A percentile compares a stretch with the other conserved stretches of the same genome.
phyloP scores from a whole-genome alignment of 2,329 filamentous ascomycete genomes.

The Simplicillium aogashimaense region DNA sequence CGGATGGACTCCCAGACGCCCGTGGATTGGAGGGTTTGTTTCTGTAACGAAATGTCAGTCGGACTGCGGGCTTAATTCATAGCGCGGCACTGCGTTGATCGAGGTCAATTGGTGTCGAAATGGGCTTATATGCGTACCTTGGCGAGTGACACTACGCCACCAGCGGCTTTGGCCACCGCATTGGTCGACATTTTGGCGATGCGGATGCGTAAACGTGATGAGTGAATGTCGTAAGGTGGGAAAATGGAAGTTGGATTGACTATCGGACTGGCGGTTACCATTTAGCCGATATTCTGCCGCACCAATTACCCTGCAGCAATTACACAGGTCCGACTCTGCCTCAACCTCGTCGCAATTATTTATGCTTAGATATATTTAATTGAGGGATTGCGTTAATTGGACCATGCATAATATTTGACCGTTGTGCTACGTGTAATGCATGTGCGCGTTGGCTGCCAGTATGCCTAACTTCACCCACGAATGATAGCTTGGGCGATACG shows the following conservation, averaged over 20 bases:
- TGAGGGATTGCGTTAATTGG: no score
- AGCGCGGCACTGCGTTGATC: neutral
- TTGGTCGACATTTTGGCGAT: conserved; percentile 49
- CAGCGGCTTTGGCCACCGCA: conserved; percentile 44
- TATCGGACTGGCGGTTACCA: conserved; percentile 2
- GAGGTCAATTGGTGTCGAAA: conserved; percentile 11
- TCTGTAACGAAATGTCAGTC: conserved; percentile 42
- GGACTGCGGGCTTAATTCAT: neutral
- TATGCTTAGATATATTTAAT: no score
- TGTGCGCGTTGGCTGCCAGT: no score
- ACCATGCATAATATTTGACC: no score
- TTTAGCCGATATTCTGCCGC: conserved; percentile 11
- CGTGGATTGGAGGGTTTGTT: conserved; percentile 87
- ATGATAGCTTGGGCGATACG: no score
- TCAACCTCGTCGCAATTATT: no score
- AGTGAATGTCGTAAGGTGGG: conserved; percentile 8
- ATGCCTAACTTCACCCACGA: no score
- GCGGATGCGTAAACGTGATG: conserved; percentile 7
- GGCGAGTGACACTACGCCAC: conserved; percentile 43
- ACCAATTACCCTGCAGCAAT: no score
- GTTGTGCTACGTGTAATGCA: no score
- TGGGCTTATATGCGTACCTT: conserved; percentile 37
- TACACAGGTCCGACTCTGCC: no score
- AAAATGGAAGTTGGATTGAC: conserved; percentile 8
- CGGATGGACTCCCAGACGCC: conserved; percentile 84